A percentile compares a stretch with the other conserved stretches of the same genome.
These are phyloP conservation scores for Colletotrichum costaricense DNA, from an alignment of 2,329 filamentous ascomycete genomes.

Conservation along the genomic window DNA sequence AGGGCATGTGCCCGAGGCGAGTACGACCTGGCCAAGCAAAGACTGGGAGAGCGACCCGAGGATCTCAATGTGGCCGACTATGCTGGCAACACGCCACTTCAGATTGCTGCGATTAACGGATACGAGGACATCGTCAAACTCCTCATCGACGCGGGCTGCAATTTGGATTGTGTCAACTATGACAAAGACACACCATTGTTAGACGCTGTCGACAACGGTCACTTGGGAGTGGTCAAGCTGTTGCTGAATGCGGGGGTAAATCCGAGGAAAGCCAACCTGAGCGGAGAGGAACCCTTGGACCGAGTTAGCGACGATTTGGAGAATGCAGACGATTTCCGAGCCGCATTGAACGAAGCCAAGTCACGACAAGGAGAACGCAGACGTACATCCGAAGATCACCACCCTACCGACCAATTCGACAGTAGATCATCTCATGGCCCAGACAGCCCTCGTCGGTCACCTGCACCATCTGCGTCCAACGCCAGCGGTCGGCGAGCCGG, in stretches of 20 bases:
- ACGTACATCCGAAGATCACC: conserved; percentile 69
- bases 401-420: conserved; percentile 59
- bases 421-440: conserved; percentile 64
- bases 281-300: conserved; percentile 91
- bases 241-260: conserved; percentile 90
- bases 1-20: conserved; percentile 89
- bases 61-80: conserved; percentile 92
- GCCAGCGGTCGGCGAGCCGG: conserved; percentile 61
- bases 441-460: conserved; percentile 69
- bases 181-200: conserved; percentile 94
- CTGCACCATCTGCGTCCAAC: conserved; percentile 52
- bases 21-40: conserved; percentile 79
- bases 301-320: conserved; percentile 81
- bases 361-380: conserved; percentile 65
- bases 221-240: conserved; percentile 87
- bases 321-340: conserved; percentile 83
- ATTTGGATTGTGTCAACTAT: conserved; percentile 81
- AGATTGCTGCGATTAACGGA: conserved; percentile 91
- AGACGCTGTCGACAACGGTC: conserved; percentile 95
- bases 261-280: conserved; percentile 89
- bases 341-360: conserved; percentile 70
- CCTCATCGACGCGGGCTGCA: conserved; percentile 85
- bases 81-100: conserved; percentile 94
- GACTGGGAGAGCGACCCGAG: conserved; percentile 82
- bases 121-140: conserved; percentile 89